A percentile compares a stretch with the other conserved stretches of the same genome.
These are phyloP conservation scores for Suillus alpinus DNA, from an alignment of 768 basidiomycete genomes.

Conservation along the genomic window DNA sequence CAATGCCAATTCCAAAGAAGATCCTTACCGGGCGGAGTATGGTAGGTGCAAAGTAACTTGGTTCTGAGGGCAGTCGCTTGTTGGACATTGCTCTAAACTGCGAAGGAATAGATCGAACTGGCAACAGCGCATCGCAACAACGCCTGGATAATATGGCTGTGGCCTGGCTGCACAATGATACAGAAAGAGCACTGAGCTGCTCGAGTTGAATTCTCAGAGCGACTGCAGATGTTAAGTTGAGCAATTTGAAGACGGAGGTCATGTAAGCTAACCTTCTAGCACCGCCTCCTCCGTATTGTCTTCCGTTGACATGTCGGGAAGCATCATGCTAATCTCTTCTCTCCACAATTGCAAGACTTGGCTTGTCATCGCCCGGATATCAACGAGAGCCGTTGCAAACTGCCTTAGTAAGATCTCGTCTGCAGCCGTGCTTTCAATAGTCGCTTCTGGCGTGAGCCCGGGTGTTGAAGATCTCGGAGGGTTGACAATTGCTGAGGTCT, in stretches of 20 bases:
- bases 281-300: constrained; percentile 32
- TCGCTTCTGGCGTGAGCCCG: constrained; percentile 42
- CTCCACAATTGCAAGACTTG: constrained; percentile 62
- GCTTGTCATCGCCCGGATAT: constrained; percentile 57
- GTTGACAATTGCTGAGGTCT: not conserved
- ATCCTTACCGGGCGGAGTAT: constrained; percentile 78
- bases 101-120: constrained; percentile 84
- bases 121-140: constrained; percentile 81
- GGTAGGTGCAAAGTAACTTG: constrained; percentile 82
- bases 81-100: constrained; percentile 86
- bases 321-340: constrained; percentile 60
- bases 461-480: constrained; percentile 53
- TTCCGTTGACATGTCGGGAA: constrained; percentile 43
- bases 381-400: constrained; percentile 64
- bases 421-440: constrained; percentile 51
- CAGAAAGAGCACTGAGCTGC: constrained; percentile 47
- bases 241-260: not conserved
- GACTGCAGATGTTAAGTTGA: constrained; percentile 34
- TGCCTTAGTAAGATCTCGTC: constrained; percentile 69
- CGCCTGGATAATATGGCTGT: constrained; percentile 69
- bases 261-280: constrained; percentile 47
- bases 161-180: constrained; percentile 61
- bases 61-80: constrained; percentile 67
- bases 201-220: constrained; percentile 54
- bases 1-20: constrained; percentile 63